Evolutionary conservation across 2,329 filamentous ascomycete genomes (phyloP).

Genomic region (Elsinoe ampelina): DNA sequence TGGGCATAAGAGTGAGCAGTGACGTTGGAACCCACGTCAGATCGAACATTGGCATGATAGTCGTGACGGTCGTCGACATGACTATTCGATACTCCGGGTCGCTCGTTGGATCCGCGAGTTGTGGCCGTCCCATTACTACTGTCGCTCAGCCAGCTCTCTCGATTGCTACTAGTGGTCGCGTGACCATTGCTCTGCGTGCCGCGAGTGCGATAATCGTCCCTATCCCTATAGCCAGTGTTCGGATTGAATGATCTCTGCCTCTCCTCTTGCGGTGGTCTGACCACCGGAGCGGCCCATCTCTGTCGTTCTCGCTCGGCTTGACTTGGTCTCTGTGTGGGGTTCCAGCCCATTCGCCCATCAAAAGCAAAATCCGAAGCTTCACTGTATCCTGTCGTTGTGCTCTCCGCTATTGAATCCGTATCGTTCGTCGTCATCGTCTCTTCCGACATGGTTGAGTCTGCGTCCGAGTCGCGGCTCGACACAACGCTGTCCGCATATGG

Average conservation of each 20-base stretch:
- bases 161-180: not conserved
- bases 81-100: not conserved
- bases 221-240: not conserved
- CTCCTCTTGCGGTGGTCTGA: not conserved
- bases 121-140: conserved; percentile 7
- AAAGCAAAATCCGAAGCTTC: conserved; percentile 15
- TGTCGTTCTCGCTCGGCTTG: conserved; percentile 10
- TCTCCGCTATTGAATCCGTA: conserved; percentile 14
- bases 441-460: conserved; percentile 5
- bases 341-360: conserved; percentile 16
- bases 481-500: conserved; percentile 13
- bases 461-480: conserved; percentile 3
- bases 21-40: too few species aligned
- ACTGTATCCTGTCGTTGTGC: conserved; percentile 8
- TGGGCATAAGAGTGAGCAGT: not conserved
- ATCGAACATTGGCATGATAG: too few species aligned
- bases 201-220: not conserved
- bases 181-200: not conserved
- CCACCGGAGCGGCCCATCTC: conserved; percentile 9
- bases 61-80: not conserved
- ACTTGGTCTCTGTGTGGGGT: conserved; percentile 10
- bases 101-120: not conserved
- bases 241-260: not conserved
- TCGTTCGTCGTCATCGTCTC: conserved; percentile 11
- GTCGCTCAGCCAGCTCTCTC: conserved; percentile 12